Percentiles rank a stretch among this genome's conserved stretches.
phyloP scores from a whole-genome alignment of 169 alveolate genomes.

The Plasmodium relictum region DNA sequence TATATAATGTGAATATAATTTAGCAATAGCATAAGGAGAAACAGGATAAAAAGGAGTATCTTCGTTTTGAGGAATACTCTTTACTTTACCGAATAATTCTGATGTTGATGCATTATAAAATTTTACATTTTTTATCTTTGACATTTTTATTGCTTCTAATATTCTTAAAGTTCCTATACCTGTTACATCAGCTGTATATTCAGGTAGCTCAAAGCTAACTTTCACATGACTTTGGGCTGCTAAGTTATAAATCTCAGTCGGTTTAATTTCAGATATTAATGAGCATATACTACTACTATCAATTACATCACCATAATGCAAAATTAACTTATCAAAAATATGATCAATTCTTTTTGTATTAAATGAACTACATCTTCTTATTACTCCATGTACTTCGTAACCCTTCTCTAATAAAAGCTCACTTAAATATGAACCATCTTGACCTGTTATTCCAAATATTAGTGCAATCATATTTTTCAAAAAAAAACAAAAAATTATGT shows the following conservation, averaged over 20 bases:
- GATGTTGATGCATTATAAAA: slow-evolving; percentile 88
- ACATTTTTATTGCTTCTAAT: slow-evolving; percentile 83
- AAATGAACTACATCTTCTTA: slow-evolving; percentile 86
- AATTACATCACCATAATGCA: slow-evolving; percentile 89
- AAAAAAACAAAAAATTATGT: background rate
- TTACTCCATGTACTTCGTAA: slow-evolving; percentile 86
- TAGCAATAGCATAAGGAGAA: slow-evolving; percentile 91
- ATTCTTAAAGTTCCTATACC: slow-evolving; percentile 85
- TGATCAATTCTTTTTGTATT: slow-evolving; percentile 85
- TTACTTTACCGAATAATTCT: slow-evolving; percentile 85
- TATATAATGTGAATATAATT: slow-evolving; percentile 83
- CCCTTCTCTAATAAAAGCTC: slow-evolving; percentile 87
- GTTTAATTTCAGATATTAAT: slow-evolving; percentile 77
- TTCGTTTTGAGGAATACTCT: slow-evolving; percentile 79
- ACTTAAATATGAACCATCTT: slow-evolving; percentile 91
- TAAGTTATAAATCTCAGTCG: slow-evolving; percentile 86
- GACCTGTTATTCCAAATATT: slow-evolving; percentile 91
- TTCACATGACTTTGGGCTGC: slow-evolving; percentile 90
- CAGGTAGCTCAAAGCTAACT: slow-evolving; percentile 90
- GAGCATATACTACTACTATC: slow-evolving; percentile 82
- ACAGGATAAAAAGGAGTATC: slow-evolving; percentile 90
- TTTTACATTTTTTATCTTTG: slow-evolving; percentile 56
- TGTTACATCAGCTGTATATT: slow-evolving; percentile 86
- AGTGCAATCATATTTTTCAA: slow-evolving; percentile 73
- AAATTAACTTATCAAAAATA: slow-evolving; percentile 82